phyloP scores from a whole-genome alignment of 768 basidiomycete species.

The Hortiboletus campestris region DNA sequence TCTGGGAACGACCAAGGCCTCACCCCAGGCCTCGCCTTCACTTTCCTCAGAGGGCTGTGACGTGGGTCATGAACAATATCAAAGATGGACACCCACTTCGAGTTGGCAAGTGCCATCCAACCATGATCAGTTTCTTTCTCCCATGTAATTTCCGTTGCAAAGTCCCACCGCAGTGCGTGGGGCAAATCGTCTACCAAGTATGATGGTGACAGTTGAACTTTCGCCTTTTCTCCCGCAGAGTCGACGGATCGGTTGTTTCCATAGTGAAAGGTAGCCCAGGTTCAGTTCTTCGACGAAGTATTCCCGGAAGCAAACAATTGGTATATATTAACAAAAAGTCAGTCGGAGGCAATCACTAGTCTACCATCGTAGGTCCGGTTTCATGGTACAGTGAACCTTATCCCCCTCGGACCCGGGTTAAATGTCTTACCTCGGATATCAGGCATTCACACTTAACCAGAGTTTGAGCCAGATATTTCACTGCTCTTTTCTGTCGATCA shows the following conservation, averaged over 20 bases:
- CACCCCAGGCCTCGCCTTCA: neutral
- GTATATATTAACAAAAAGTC: neutral
- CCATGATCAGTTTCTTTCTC: neutral
- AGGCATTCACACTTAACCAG: slow-evolving; percentile 7
- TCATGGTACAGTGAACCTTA: neutral
- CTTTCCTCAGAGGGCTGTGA: neutral
- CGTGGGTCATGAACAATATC: neutral
- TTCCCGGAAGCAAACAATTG: too few species aligned
- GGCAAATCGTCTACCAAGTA: too few species aligned
- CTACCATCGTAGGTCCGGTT: neutral
- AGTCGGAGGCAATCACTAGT: neutral
- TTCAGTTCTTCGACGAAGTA: neutral
- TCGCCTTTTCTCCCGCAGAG: neutral
- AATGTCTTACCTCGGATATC: slow-evolving; percentile 1
- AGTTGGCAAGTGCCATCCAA: neutral
- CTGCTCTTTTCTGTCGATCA: neutral
- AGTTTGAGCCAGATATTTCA: neutral
- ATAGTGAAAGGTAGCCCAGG: neutral
- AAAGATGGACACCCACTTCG: neutral
- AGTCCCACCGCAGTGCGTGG: neutral
- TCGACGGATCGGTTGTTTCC: neutral
- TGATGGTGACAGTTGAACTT: neutral
- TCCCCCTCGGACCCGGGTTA: neutral
- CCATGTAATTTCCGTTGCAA: neutral
- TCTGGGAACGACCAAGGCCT: slow-evolving; percentile 3